Evolutionary conservation across 2,329 filamentous ascomycete genomes (phyloP), one percentile per base, ranked within the genome.

Genomic region (Ambrosiella beaveri): DNA sequence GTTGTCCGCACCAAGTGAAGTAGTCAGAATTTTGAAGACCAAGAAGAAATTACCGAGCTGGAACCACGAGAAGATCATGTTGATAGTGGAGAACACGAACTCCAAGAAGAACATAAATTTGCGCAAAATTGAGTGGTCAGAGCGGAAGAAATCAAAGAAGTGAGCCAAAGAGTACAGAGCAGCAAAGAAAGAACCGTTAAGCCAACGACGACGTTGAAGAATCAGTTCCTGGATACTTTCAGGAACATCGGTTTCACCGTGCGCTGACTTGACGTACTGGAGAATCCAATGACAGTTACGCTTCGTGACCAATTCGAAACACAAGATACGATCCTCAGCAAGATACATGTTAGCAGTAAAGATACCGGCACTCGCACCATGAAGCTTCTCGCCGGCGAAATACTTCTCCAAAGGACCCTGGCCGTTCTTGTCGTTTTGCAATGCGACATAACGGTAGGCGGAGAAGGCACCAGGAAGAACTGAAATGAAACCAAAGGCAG

Each of bases 31-130:
- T 70, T 90, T 90, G 75, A 98, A 98, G 64, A 98, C 91, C 67
- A 98, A 74, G 79, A 97, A 98, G 78, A 98, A 98, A 73, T 98
- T 98, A 67, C 93, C 86, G 66, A 97, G 93, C 65, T 86, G 88
- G 68, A 98, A 97, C 93, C 93, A 98, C 57, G 93, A 90, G 69
- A 97, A 98, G 67, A 98, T 79, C 88, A 97, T 96, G 76, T 88
- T 95, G 71, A 91, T 78, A 1, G 88, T 93, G 71, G 96, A 90
- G 73, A 96, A 98, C 64, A 85, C 74, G 69, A 96, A 97, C 68
- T 98, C 93, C 64, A 97, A 71, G 65, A 95, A 79, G 70, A 98
- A 87, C 76, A 87, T 88, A 61, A 91, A 73, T 70, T 97, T 96
- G 64, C 93, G 82, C 47, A 95, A 67, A 65, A 90, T 77, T 35